phyloP scores from a whole-genome alignment of 306 rosid genomes.

The Chamaecrista fasciculata region DNA sequence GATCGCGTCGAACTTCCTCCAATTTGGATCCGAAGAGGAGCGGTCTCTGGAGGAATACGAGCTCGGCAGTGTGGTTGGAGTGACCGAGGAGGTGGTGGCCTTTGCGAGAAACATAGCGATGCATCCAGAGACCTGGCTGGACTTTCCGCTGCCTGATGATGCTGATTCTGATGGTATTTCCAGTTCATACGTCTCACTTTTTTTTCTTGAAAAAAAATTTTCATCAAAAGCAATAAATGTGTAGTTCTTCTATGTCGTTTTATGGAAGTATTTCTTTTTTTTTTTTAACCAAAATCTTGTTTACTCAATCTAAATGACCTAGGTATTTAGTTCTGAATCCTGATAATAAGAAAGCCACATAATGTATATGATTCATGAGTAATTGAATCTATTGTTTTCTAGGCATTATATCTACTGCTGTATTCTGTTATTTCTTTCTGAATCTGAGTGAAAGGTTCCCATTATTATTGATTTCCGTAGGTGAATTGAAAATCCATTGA shows the following conservation, averaged over 20 bases:
- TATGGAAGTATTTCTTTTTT: not conserved
- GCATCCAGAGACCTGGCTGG: constrained; percentile 92
- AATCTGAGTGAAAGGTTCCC: not conserved
- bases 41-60: constrained; percentile 48
- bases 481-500: not conserved
- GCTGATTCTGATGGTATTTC: constrained; percentile 63
- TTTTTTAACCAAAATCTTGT: not conserved
- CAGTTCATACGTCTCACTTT: not conserved
- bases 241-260: not conserved
- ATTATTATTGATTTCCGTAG: not conserved
- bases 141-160: constrained; percentile 73
- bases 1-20: constrained; percentile 90
- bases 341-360: not conserved
- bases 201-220: not conserved
- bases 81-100: constrained; percentile 69
- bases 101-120: constrained; percentile 63
- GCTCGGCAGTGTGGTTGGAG: constrained; percentile 56
- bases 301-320: not conserved
- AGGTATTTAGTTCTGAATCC: not conserved
- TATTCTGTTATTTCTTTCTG: not conserved
- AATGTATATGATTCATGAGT: not conserved
- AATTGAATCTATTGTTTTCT: not conserved
- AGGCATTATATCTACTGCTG: not conserved
- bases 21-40: constrained; percentile 57
- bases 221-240: not conserved